phyloP scores from a whole-genome alignment of 208 protist species.

The Acanthamoeba sp. region DNA sequence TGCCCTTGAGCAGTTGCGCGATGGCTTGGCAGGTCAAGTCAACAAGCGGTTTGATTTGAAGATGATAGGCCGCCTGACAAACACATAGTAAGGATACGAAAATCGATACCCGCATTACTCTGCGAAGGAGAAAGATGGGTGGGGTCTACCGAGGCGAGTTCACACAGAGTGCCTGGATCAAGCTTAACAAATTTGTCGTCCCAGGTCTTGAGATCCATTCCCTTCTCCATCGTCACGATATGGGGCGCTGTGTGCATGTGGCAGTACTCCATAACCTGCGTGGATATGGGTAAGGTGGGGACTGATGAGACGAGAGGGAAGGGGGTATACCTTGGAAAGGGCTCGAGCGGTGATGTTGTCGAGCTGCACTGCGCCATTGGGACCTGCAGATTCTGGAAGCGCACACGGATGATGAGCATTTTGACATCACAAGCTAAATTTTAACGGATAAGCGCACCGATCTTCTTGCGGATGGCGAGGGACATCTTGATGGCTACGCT shows the following conservation, averaged over 20 bases:
- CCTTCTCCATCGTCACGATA: constrained; percentile 53
- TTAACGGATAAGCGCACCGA: background rate
- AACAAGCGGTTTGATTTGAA: constrained; percentile 73
- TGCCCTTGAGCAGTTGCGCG: constrained; percentile 71
- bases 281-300: background rate
- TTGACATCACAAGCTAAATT: background rate
- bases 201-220: constrained; percentile 69
- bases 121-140: background rate
- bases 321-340: constrained; percentile 13
- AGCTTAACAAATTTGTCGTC: constrained; percentile 65
- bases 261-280: constrained; percentile 70
- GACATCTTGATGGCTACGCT: constrained; percentile 18
- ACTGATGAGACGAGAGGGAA: background rate
- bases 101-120: background rate
- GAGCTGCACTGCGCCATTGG: constrained; percentile 38
- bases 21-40: constrained; percentile 73
- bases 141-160: constrained; percentile 60
- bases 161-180: constrained; percentile 69
- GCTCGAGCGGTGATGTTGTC: constrained; percentile 68
- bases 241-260: constrained; percentile 60
- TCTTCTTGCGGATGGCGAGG: constrained; percentile 47
- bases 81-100: background rate
- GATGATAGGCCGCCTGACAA: constrained; percentile 52
- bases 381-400: background rate
- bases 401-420: background rate